Evolutionary conservation across 805 yeast species (phyloP).

Genomic region (Alloascoidea africana): DNA sequence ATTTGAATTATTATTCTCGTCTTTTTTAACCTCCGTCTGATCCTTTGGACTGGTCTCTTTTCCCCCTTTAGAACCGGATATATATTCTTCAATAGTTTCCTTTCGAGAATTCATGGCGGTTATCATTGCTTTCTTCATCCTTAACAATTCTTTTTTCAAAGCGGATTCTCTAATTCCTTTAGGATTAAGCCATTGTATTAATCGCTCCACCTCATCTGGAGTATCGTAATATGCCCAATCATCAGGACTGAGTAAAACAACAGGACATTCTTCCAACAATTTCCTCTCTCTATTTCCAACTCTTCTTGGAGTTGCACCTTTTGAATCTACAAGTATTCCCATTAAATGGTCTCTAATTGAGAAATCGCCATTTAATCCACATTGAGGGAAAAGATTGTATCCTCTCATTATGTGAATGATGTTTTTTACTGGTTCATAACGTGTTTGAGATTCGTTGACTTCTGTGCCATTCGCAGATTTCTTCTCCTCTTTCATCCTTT

Average conservation of each 20-base stretch:
- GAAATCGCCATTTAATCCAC: not conserved
- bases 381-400: not conserved
- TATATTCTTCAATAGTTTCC: conserved; percentile 27
- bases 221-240: conserved; percentile 66
- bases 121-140: conserved; percentile 34
- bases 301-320: conserved; percentile 2
- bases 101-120: conserved; percentile 45
- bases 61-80: conserved; percentile 22
- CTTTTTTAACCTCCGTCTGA: conserved; percentile 21
- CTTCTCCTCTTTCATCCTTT: not conserved
- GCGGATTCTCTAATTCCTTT: conserved; percentile 63
- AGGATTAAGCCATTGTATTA: conserved; percentile 52
- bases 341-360: not conserved
- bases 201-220: conserved; percentile 35
- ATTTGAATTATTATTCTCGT: conserved; percentile 18
- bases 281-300: conserved; percentile 30
- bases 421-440: not conserved
- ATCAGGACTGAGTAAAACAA: conserved; percentile 29
- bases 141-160: conserved; percentile 43
- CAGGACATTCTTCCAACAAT: conserved; percentile 49
- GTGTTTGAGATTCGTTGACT: not conserved
- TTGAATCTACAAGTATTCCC: not conserved
- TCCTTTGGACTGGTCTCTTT: conserved; percentile 18
- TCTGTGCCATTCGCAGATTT: not conserved
- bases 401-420: not conserved